Percentiles rank a stretch among this genome's conserved stretches.
These are phyloP conservation scores for Begonia fuchsioides DNA, from an alignment of 306 rosid genomes.

Conservation along the genomic window DNA sequence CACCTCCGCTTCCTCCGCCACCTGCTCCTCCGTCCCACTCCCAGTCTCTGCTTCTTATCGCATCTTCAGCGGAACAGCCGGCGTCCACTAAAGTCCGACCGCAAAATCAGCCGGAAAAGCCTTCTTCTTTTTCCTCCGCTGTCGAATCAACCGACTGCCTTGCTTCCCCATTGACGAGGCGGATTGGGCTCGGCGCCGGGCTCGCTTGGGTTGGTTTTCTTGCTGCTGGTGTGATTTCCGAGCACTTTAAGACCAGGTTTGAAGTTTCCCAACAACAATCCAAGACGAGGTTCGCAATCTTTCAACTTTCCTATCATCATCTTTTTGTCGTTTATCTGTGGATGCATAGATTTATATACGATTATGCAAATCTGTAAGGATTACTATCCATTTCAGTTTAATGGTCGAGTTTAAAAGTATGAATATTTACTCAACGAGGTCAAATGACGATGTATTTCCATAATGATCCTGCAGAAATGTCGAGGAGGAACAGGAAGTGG, in stretches of 20 bases:
- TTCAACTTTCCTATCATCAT: too few species aligned
- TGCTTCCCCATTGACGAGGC: slow-evolving; percentile 61
- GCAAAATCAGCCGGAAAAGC: slow-evolving; percentile 24
- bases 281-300: slow-evolving; percentile 44
- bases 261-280: slow-evolving; percentile 86
- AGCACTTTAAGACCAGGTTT: slow-evolving; percentile 84
- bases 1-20: slow-evolving; percentile 21
- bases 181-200: slow-evolving; percentile 92
- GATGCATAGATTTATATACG: too few species aligned
- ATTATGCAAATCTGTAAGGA: too few species aligned
- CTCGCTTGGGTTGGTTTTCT: slow-evolving; percentile 91
- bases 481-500: slow-evolving; percentile 64
- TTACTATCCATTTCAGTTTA: too few species aligned
- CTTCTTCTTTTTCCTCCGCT: slow-evolving; percentile 10
- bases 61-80: slow-evolving; percentile 29
- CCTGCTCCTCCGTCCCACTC: slow-evolving; percentile 23
- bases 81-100: slow-evolving; percentile 22
- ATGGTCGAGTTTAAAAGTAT: too few species aligned
- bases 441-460: too few species aligned
- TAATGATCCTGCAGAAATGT: slow-evolving; percentile 24
- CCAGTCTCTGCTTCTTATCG: slow-evolving; percentile 22
- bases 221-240: slow-evolving; percentile 74
- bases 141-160: slow-evolving; percentile 85
- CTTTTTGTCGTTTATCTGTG: too few species aligned
- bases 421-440: too few species aligned